Conservation (phyloP, 2,329 filamentous ascomycete genomes). For the Microdochium bolleyi region DNA sequence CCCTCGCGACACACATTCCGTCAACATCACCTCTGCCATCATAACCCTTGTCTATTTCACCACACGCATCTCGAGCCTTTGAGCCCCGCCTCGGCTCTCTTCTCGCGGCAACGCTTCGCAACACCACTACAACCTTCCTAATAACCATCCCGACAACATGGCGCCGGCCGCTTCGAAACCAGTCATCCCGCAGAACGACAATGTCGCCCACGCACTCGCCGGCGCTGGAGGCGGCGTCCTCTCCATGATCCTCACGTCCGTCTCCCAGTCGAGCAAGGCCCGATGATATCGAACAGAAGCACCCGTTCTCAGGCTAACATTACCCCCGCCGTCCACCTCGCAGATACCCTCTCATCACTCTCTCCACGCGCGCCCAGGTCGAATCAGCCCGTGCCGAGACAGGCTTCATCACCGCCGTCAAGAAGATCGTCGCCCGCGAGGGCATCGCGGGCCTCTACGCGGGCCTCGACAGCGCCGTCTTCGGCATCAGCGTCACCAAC, state of each 20-base stretch:
- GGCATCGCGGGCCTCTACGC: constrained; percentile 85
- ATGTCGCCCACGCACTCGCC: constrained; percentile 90
- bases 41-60: neutral
- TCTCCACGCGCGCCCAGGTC: constrained; percentile 95
- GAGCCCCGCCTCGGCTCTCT: constrained; percentile 1
- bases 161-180: constrained; percentile 43
- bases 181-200: constrained; percentile 80
- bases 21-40: no score
- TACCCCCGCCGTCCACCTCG: no score
- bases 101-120: neutral
- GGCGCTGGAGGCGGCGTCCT: constrained; percentile 89
- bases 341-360: constrained; percentile 92
- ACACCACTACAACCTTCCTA: neutral
- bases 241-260: constrained; percentile 89
- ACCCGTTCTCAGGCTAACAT: no score
- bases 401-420: constrained; percentile 73
- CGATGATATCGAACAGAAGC: no score
- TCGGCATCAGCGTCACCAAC: constrained; percentile 97
- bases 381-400: constrained; percentile 90
- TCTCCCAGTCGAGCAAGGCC: no score
- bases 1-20: no score
- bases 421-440: constrained; percentile 84
- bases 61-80: neutral
- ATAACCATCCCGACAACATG: constrained; percentile 8
- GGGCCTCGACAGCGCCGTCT: constrained; percentile 86